phyloP scores from a whole-genome alignment of 2,329 filamentous ascomycete genomes.

The Talaromyces pinophilus region DNA sequence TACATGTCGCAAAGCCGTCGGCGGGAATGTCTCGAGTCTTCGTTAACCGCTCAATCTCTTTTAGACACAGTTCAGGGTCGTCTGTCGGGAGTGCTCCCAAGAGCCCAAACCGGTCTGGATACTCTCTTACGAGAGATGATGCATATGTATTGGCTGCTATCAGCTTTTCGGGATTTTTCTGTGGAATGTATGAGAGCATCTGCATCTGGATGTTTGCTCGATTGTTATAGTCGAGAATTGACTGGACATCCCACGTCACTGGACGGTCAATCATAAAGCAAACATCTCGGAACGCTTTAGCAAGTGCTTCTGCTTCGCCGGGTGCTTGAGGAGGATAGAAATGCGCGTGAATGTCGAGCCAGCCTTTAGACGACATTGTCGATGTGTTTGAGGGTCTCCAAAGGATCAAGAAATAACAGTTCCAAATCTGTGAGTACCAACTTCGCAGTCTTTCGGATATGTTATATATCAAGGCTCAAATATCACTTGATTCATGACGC shows the following conservation, averaged over 20 bases:
- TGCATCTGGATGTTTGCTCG: slow-evolving; percentile 18
- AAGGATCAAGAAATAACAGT: not conserved
- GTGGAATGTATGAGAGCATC: slow-evolving; percentile 18
- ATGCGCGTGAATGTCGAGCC: slow-evolving; percentile 19
- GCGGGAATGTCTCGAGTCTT: not conserved
- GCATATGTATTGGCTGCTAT: slow-evolving; percentile 8
- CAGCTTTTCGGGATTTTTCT: not conserved
- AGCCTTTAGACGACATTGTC: slow-evolving; percentile 44
- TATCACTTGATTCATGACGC: not conserved
- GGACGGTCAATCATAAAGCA: slow-evolving; percentile 2
- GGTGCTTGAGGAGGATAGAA: slow-evolving; percentile 8
- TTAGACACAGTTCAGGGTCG: not conserved
- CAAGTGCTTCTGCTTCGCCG: slow-evolving; percentile 3
- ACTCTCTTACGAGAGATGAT: not conserved
- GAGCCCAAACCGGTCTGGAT: slow-evolving; percentile 14
- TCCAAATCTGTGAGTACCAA: not conserved
- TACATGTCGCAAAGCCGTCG: slow-evolving; percentile 13
- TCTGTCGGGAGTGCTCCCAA: slow-evolving; percentile 15
- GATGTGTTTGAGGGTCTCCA: slow-evolving; percentile 40
- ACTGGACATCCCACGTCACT: slow-evolving; percentile 6
- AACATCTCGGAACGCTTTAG: not conserved
- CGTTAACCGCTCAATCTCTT: slow-evolving; percentile 16
- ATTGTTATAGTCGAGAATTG: slow-evolving; percentile 14
- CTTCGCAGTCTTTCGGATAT: not conserved
- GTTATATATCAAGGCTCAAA: not conserved